Evolutionary conservation across 345 rosid genomes (phyloP), one percentile per base, ranked within the genome.

Genomic region (Laguncularia racemosa): DNA sequence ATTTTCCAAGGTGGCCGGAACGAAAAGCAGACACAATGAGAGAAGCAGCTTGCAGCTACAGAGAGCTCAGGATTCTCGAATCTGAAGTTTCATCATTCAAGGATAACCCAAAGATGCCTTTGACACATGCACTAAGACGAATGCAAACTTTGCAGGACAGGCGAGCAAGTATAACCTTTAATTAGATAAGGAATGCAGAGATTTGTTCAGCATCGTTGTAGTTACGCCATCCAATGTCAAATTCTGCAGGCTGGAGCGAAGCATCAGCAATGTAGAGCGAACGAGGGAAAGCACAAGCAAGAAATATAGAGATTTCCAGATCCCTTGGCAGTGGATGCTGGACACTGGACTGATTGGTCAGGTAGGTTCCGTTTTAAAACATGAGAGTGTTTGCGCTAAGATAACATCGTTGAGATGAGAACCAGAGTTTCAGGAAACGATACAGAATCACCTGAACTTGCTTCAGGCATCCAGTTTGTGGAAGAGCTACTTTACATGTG

Each of bases 321-420:
- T 93, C 70, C 99, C 97, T 1, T 93, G 97, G 85, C 87, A 84
- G 55, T 93, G 99, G 97, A 80, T 93, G 91, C 75, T 83, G 23
- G 81, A 86, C 46, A 59, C 88, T 2, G 97, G 95, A 33, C 56
- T 89, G 60, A 69, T 85, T 40, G 91, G 99, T 62, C 97, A 84
- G 93, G 98, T 89, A 70, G 73, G 79, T 75, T 47, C 52, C 7
- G 7, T 9, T 33, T 33, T 33, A 6, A 4, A 33, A 1, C 40
- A 7, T 2, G 40, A 33, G 40, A 1, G 10, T 33, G 9, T 33
- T 33, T 10, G 7, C 1, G 40, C 40, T 1, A 33, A 6, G 11
- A 33, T 33, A 33, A 4, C 9, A 1, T 4, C 1, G 40, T 9
- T 33, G 40, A 33, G 40, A 33, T 33, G 40, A 33, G 9, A 33